Evolutionary conservation across 108 stramenopile genomes (phyloP).

Genomic region (Schizochytrium sp.): DNA sequence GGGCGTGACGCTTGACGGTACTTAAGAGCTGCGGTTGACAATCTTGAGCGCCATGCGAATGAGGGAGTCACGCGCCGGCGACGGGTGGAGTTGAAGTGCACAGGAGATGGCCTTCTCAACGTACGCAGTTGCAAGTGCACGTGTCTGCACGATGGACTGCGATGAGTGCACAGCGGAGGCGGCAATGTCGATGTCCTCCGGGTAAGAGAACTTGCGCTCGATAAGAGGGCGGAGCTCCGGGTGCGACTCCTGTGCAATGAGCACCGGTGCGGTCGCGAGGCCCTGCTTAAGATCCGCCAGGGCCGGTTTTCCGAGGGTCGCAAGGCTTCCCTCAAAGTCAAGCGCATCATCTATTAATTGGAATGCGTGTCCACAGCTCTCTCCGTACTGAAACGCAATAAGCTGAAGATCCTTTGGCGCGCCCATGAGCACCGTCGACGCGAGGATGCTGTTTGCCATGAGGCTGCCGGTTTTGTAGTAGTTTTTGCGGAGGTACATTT

Average conservation of each 20-base stretch:
- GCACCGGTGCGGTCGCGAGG: slow-evolving; percentile 93
- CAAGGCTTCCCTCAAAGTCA: slow-evolving; percentile 90
- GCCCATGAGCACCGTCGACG: slow-evolving; percentile 88
- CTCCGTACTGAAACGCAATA: slow-evolving; percentile 90
- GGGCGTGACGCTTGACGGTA: not conserved
- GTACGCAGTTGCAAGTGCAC: slow-evolving; percentile 90
- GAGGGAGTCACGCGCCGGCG: slow-evolving; percentile 70
- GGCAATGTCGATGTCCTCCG: slow-evolving; percentile 89
- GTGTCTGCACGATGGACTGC: slow-evolving; percentile 84
- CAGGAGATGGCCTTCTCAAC: slow-evolving; percentile 86
- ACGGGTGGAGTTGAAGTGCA: slow-evolving; percentile 63
- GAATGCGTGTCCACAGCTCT: slow-evolving; percentile 96
- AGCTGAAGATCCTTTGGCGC: slow-evolving; percentile 76
- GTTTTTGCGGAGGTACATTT: slow-evolving; percentile 90
- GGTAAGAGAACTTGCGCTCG: slow-evolving; percentile 86
- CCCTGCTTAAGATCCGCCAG: slow-evolving; percentile 91
- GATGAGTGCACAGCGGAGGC: slow-evolving; percentile 77
- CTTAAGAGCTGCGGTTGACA: slow-evolving; percentile 58
- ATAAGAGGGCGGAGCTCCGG: slow-evolving; percentile 81
- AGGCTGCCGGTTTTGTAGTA: slow-evolving; percentile 97
- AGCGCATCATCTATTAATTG: slow-evolving; percentile 97
- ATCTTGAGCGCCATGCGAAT: slow-evolving; percentile 71
- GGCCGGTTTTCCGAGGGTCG: slow-evolving; percentile 91
- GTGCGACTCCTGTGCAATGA: slow-evolving; percentile 89
- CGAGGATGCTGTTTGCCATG: slow-evolving; percentile 95